Evolutionary conservation across 805 yeast species (phyloP).

Genomic region (Candida railenensis): DNA sequence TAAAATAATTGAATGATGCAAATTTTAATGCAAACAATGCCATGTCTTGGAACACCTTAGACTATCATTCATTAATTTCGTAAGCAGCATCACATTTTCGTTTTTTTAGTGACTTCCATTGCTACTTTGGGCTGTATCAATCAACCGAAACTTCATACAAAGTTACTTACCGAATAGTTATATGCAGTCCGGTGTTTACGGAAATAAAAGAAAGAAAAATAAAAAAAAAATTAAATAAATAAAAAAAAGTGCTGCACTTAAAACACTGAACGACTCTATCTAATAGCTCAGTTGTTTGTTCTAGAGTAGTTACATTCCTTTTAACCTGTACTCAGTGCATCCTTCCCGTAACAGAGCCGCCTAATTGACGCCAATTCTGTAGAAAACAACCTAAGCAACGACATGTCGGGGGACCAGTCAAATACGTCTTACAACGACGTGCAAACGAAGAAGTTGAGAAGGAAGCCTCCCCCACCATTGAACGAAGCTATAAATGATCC

Average conservation of each 20-base stretch:
- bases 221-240: no score
- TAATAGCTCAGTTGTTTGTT: no score
- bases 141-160: not conserved
- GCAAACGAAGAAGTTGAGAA: not conserved
- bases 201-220: not conserved
- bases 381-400: not conserved
- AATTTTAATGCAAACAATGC: no score
- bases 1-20: no score
- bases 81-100: no score
- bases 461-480: constrained; percentile 3
- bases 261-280: not conserved
- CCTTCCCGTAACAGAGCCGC: not conserved
- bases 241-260: not conserved
- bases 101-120: not conserved
- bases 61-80: no score
- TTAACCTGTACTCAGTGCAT: no score
- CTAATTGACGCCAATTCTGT: not conserved
- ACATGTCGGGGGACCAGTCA: not conserved
- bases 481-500: not conserved
- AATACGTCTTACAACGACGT: not conserved
- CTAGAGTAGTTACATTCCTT: no score
- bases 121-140: not conserved
- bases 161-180: no score
- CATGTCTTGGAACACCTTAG: no score
- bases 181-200: not conserved